Conservation (phyloP, 2,329 filamentous ascomycete genomes). For the Xylariomycetidae sp. region DNA sequence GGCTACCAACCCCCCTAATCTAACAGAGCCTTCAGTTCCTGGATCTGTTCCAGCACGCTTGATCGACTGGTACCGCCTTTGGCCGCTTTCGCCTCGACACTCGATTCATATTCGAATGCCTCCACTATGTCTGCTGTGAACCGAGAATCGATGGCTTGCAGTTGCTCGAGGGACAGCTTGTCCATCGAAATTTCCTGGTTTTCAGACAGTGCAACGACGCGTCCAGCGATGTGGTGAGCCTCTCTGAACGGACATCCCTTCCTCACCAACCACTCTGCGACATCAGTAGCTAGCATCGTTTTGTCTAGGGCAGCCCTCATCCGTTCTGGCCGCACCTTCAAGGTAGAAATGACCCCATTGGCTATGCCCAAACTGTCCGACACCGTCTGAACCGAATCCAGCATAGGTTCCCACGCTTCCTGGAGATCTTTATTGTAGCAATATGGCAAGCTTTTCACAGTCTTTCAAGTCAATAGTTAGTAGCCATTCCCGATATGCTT, state of each 20-base stretch:
- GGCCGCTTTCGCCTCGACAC: slow-evolving; percentile 73
- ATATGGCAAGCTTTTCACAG: slow-evolving; percentile 56
- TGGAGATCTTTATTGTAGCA: slow-evolving; percentile 89
- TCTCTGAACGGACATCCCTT: slow-evolving; percentile 77
- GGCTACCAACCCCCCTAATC: slow-evolving; percentile 23
- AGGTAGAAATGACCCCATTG: slow-evolving; percentile 71
- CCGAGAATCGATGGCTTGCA: slow-evolving; percentile 61
- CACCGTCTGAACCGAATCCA: slow-evolving; percentile 79
- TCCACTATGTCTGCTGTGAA: slow-evolving; percentile 65
- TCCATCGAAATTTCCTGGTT: slow-evolving; percentile 65
- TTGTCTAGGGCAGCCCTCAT: slow-evolving; percentile 77
- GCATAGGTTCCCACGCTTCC: slow-evolving; percentile 79
- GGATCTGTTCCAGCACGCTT: slow-evolving; percentile 57
- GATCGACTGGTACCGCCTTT: slow-evolving; percentile 66
- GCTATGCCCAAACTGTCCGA: slow-evolving; percentile 78
- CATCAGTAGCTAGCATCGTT: slow-evolving; percentile 75
- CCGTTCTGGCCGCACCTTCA: slow-evolving; percentile 64
- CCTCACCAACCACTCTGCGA: slow-evolving; percentile 63
- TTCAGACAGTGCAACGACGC: slow-evolving; percentile 69
- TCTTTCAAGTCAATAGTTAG: slow-evolving; percentile 32
- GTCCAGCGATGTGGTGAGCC: slow-evolving; percentile 76
- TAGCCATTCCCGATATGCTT: slow-evolving; percentile 21
- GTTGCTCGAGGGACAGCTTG: slow-evolving; percentile 60
- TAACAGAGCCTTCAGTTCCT: slow-evolving; percentile 34
- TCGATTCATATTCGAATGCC: slow-evolving; percentile 77